phyloP scores from a whole-genome alignment of 805 yeast species.

The Saturnispora gosingensis region DNA sequence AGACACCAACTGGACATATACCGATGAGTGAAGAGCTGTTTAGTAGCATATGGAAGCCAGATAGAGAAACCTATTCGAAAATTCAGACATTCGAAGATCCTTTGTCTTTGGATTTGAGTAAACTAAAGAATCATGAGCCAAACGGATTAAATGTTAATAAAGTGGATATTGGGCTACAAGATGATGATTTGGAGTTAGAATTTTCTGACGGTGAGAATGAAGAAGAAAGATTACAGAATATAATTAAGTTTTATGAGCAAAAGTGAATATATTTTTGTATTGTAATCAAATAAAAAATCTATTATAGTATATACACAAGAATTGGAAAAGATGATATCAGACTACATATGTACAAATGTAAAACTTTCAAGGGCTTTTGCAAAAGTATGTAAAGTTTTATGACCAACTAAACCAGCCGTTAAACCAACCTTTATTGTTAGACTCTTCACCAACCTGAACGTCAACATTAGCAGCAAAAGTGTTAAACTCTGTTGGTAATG shows the following conservation, averaged over 20 bases:
- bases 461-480: constrained; percentile 20
- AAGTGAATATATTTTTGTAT: constrained; percentile 11
- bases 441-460: constrained; percentile 23
- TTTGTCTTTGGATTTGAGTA: constrained; percentile 17
- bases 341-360: neutral
- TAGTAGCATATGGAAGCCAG: neutral
- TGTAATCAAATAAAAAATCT: neutral
- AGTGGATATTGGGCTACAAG: constrained; percentile 8
- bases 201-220: constrained; percentile 17
- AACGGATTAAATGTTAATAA: neutral
- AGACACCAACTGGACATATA: constrained; percentile 9
- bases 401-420: constrained; percentile 15
- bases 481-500: constrained; percentile 24
- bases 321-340: neutral
- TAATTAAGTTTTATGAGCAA: constrained; percentile 14
- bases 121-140: constrained; percentile 1
- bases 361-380: no score
- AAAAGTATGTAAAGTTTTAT: neutral
- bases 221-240: neutral
- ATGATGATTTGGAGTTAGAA: constrained; percentile 17
- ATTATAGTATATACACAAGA: constrained; percentile 1
- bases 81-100: constrained; percentile 17
- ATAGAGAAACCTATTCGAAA: neutral
- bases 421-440: constrained; percentile 22
- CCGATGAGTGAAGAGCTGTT: neutral